phyloP scores from a whole-genome alignment of 805 yeast species.

The Pichia scutulata region DNA sequence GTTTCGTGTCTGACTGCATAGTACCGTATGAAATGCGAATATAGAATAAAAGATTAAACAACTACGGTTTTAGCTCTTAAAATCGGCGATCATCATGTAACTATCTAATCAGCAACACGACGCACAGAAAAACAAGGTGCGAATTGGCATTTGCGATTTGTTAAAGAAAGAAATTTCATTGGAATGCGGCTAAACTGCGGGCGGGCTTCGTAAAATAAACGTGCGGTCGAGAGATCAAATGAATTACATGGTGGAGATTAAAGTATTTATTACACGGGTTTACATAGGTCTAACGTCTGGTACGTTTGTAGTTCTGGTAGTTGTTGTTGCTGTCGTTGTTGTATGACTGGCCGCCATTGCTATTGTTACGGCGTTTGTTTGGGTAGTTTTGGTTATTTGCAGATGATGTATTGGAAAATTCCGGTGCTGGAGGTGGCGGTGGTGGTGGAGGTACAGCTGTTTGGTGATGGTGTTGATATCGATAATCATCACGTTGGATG shows the following conservation, averaged over 20 bases:
- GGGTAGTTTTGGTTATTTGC: not conserved
- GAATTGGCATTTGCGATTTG: not conserved
- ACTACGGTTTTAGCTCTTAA: too few species aligned
- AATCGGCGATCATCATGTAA: not conserved
- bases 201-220: too few species aligned
- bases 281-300: not conserved
- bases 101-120: not conserved
- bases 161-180: not conserved
- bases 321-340: not conserved
- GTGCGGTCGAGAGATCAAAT: not conserved
- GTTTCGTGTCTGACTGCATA: constrained; percentile 11
- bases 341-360: not conserved
- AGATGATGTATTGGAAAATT: not conserved
- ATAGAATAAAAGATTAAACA: not conserved
- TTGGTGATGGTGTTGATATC: not conserved
- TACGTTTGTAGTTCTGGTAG: not conserved
- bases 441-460: not conserved
- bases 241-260: too few species aligned
- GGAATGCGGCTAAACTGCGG: not conserved
- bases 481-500: not conserved
- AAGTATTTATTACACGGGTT: not conserved
- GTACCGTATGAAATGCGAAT: not conserved
- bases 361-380: not conserved
- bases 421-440: constrained; percentile 7
- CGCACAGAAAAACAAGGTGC: not conserved